Evolutionary conservation across 108 stramenopile species (phyloP), one percentile per base, ranked within the genome.

Genomic region (Stephanodiscus triporus): DNA sequence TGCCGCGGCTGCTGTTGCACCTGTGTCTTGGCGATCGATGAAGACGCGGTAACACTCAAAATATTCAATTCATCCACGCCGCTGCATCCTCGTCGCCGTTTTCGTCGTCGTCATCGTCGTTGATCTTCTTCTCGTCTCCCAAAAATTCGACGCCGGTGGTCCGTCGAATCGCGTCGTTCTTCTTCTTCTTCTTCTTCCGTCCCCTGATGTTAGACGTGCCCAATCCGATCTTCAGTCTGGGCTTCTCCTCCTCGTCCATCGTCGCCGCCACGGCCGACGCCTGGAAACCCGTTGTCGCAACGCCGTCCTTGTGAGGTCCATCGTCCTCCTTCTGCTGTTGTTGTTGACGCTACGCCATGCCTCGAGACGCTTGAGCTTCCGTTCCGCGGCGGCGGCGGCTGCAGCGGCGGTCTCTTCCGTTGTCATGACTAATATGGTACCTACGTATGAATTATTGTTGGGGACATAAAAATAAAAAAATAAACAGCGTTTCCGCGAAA

Each of bases 351-450:
- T 87, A 6, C 88, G 79, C 94, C 94, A 95, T 27, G 89, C 90
- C 68, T 90, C 91, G 64, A 95, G 85, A 19, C 94, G 87, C 67
- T 92, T 92, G 22, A 89, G 81, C 72, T 95, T 92, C 50, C 85
- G 79, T 69, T 95, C 94, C 1, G 85, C 91, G 29, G 87, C 89
- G n/a, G 85, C 67, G 13, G 66, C 78, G 23, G 63, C 70, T 4
- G 62, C 63, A 34, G 62, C 62, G 72, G 66, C 17, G 20, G 66
- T 30, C 51, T 51, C 49, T 19, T 30, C 47, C 26, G 64, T 0
- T 6, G 32, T 67, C 38, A 64, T 45, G 63, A n/a, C n/a, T n/a
- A n/a, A n/a, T n/a, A n/a, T n/a, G n/a, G n/a, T n/a, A n/a, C n/a
- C n/a, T n/a, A n/a, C n/a, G n/a, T n/a, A n/a, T n/a, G n/a, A n/a